Evolutionary conservation across 1,284 basidiomycete genomes (phyloP).

Genomic region (Ustilago cynodontis): DNA sequence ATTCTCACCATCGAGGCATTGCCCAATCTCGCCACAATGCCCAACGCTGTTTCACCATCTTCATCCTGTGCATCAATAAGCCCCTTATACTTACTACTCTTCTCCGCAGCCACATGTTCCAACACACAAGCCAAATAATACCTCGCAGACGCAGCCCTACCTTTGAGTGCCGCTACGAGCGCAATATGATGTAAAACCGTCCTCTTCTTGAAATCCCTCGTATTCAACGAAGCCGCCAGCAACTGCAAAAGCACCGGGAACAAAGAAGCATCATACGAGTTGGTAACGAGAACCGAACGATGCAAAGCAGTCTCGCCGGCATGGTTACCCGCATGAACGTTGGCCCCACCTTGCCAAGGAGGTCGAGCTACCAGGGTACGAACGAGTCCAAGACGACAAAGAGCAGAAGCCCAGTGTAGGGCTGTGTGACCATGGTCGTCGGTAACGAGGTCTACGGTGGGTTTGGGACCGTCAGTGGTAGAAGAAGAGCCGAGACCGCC

Average conservation of each 20-base stretch:
- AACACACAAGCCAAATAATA: constrained; percentile 94
- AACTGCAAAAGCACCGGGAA: constrained; percentile 79
- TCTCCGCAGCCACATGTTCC: constrained; percentile 75
- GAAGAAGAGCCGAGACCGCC: constrained; percentile 76
- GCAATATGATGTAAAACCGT: constrained; percentile 95
- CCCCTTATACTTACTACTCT: constrained; percentile 71
- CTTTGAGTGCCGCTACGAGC: constrained; percentile 88
- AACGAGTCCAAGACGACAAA: constrained; percentile 75
- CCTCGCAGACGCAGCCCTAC: constrained; percentile 83
- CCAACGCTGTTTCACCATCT: constrained; percentile 95
- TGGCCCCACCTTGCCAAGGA: constrained; percentile 71
- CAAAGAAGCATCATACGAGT: constrained; percentile 81
- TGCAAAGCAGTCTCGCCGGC: constrained; percentile 95
- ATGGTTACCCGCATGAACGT: constrained; percentile 76
- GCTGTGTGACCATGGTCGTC: constrained; percentile 96
- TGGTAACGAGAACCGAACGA: constrained; percentile 88
- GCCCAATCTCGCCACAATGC: constrained; percentile 93
- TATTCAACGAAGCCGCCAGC: constrained; percentile 82
- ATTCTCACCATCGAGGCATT: constrained; percentile 88
- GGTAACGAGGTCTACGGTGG: constrained; percentile 75
- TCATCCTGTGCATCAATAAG: constrained; percentile 93
- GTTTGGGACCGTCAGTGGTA: constrained; percentile 77
- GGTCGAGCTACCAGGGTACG: constrained; percentile 73
- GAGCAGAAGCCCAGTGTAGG: constrained; percentile 90
- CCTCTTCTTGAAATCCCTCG: constrained; percentile 88